These are phyloP conservation scores for Xylaria nigripes DNA, from an alignment of 495 filamentous ascomycete species.

Conservation along the genomic window DNA sequence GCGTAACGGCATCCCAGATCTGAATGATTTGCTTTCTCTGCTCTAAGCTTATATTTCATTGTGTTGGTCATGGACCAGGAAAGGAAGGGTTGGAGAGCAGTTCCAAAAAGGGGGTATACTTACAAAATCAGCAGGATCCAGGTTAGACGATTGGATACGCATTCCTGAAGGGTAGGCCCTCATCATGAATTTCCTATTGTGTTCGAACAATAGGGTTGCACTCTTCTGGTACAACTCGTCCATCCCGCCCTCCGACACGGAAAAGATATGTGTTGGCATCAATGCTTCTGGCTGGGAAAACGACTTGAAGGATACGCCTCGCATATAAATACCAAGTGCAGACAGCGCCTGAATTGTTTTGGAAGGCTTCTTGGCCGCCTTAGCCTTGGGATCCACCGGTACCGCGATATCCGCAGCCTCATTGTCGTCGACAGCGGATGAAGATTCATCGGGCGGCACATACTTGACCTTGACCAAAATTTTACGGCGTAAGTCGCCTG, in stretches of 20 bases:
- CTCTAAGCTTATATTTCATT: background rate
- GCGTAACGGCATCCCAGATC: background rate
- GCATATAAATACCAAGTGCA: conserved; percentile 72
- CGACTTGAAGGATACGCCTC: conserved; percentile 68
- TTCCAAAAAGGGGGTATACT: background rate
- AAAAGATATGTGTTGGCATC: conserved; percentile 79
- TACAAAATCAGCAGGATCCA: conserved; percentile 65
- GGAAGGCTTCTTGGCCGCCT: conserved; percentile 38
- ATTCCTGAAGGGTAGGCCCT: conserved; percentile 79
- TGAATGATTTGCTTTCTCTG: too few relatives aligned
- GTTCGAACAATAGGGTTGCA: conserved; percentile 57
- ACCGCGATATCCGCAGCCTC: conserved; percentile 11
- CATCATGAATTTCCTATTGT: conserved; percentile 82
- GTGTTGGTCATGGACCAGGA: too few relatives aligned
- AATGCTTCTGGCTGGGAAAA: conserved; percentile 53
- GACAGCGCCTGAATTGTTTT: conserved; percentile 72
- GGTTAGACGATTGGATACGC: conserved; percentile 75
- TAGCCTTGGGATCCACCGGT: conserved; percentile 6
- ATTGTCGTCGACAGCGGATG: conserved; percentile 20
- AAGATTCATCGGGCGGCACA: conserved; percentile 37
- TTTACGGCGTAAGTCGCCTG: conserved; percentile 58
- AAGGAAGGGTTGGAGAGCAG: background rate
- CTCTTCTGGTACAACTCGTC: conserved; percentile 58
- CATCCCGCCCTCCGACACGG: conserved; percentile 72
- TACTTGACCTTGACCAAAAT: conserved; percentile 91